These are phyloP conservation scores for Xylaria venustula DNA, from an alignment of 495 filamentous ascomycete species.

Conservation along the genomic window DNA sequence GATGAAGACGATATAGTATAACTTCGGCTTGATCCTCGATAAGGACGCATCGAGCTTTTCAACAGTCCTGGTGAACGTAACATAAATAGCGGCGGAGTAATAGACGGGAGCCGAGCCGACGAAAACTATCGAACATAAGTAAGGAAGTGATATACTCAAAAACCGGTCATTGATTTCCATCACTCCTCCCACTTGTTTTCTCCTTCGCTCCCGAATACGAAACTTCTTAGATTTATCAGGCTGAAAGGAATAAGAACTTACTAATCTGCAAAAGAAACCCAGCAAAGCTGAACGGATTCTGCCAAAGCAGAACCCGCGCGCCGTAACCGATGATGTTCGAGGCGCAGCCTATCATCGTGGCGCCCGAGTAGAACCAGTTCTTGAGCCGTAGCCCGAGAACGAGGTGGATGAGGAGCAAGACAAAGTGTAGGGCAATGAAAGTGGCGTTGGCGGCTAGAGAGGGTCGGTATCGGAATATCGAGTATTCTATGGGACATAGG, in stretches of 20 bases:
- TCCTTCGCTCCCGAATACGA: too few relatives aligned
- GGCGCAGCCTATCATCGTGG: conserved; percentile 35
- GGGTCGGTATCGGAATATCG: conserved; percentile 33
- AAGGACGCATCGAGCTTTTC: conserved; percentile 44
- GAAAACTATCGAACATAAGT: conserved; percentile 35
- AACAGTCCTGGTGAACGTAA: conserved; percentile 49
- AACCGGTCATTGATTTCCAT: too few relatives aligned
- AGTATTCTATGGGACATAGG: conserved; percentile 32
- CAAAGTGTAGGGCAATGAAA: conserved; percentile 25
- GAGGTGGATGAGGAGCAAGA: conserved; percentile 25
- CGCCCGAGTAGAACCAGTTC: conserved; percentile 39
- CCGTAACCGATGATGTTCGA: conserved; percentile 48
- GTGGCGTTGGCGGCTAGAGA: conserved; percentile 25
- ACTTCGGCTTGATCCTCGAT: conserved; percentile 51
- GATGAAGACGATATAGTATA: conserved; percentile 56
- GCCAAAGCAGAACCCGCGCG: conserved; percentile 45
- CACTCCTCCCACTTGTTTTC: too few relatives aligned
- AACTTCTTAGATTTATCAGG: too few relatives aligned
- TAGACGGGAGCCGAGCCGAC: conserved; percentile 58
- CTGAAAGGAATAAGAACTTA: conserved; percentile 13
- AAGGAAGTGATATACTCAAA: too few relatives aligned
- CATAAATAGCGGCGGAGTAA: conserved; percentile 58
- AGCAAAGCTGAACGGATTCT: conserved; percentile 47
- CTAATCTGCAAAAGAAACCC: conserved; percentile 53
- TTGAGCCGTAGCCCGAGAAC: conserved; percentile 38